Evolutionary conservation across 345 rosid genomes (phyloP).

Genomic region (Iberis pinnata): DNA sequence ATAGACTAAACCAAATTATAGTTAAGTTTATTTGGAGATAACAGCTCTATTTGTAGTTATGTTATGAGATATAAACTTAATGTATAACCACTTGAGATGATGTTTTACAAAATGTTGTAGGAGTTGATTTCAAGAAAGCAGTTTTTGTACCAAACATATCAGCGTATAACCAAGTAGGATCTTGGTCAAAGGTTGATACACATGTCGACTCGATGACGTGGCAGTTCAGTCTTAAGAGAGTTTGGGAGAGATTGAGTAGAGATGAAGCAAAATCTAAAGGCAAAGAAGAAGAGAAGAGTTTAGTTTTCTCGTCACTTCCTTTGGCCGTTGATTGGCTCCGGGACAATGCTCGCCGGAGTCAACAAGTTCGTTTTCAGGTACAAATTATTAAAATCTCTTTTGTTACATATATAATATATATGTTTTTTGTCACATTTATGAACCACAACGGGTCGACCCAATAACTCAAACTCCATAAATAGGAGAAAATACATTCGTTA

Average conservation of each 20-base stretch:
- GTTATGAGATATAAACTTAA: no score
- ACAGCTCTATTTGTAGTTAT: no score
- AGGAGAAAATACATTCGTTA: no score
- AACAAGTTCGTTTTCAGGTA: slow-evolving; percentile 66
- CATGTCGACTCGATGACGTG: slow-evolving; percentile 56
- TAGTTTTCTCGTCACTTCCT: slow-evolving; percentile 80
- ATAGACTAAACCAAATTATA: no score
- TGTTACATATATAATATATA: background rate
- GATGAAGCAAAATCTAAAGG: slow-evolving; percentile 29
- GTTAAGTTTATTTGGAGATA: no score
- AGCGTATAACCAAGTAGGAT: slow-evolving; percentile 74
- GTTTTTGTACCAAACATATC: slow-evolving; percentile 84
- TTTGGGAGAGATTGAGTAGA: slow-evolving; percentile 66
- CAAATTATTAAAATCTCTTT: no score
- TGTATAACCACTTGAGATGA: background rate
- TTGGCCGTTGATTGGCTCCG: slow-evolving; percentile 83
- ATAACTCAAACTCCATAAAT: no score
- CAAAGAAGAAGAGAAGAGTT: slow-evolving; percentile 47
- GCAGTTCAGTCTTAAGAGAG: slow-evolving; percentile 71
- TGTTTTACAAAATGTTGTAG: slow-evolving; percentile 32
- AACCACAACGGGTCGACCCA: no score
- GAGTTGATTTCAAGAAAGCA: slow-evolving; percentile 76
- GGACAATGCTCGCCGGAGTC: slow-evolving; percentile 55
- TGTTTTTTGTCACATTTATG: background rate
- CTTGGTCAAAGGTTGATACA: slow-evolving; percentile 34